Evolutionary conservation across 345 rosid genomes (phyloP), one percentile per base, ranked within the genome.

Genomic region (Dimocarpus longan): DNA sequence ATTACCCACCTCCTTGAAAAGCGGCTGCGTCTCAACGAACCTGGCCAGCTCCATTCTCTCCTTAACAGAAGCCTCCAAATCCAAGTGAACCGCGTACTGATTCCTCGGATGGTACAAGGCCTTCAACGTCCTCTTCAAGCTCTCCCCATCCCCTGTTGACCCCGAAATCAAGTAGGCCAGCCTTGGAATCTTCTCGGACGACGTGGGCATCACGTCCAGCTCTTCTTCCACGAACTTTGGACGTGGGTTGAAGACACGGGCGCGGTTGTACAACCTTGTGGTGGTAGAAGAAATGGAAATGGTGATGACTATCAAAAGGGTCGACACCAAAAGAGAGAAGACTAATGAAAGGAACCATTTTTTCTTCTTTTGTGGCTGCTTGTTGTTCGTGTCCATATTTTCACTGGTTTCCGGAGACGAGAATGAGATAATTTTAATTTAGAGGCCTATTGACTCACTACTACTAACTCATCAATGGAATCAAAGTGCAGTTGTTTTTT

Each of bases 101-200:
- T 93, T 95, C 86, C 94, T 88, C 8, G 98, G 98, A 82, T 95
- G 98, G 85, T 95, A 95, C 85, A 95, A 82, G 16, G 92, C 97
- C 75, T 84, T 89, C 75, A 95, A 72, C 18, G 89, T 83, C 84
- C 98, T 87, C 90, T 85, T 90, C 89, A 91, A 65, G 74, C 93
- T 91, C 75, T 74, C 88, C 11, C 95, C 92, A 74, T 93, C 97
- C 6, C 97, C 98, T 43, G 79, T 80, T 0, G 97, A 91, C 12
- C 97, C 98, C 0, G 98, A 95, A 65, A 95, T 89, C 60, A 92
- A 84, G 70, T 91, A 95, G 5, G 97, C 97, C 18, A 95, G 78
- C 44, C 88, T 87, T 5, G 97, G 98, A 26, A 85, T 44, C 16
- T 83, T 76, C 60, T 70, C 82, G 0, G 70, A 8, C 12, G 86